Percentiles rank a stretch among this genome's conserved stretches.
phyloP scores from a whole-genome alignment of 768 basidiomycete species.

The Cystobasidium onofrii region DNA sequence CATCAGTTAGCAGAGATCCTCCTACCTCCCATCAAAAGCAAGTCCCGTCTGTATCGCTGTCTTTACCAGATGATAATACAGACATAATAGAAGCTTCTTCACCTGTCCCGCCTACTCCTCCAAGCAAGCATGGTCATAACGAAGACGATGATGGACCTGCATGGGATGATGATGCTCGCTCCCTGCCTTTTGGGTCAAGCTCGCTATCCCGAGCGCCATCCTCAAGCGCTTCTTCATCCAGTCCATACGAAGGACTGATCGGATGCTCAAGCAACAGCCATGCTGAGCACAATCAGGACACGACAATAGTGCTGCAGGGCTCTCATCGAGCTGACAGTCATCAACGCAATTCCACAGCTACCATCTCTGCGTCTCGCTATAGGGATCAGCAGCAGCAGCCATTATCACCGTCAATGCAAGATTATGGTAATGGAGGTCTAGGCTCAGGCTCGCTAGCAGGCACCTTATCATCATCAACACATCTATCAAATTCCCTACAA shows the following conservation, averaged over 20 bases:
- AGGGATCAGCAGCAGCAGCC: too few species aligned
- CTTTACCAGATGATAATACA: neutral
- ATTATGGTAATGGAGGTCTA: neutral
- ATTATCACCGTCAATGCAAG: neutral
- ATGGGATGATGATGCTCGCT: conserved; percentile 6
- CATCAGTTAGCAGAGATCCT: neutral
- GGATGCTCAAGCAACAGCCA: neutral
- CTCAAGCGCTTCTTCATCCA: too few species aligned
- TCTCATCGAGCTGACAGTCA: neutral
- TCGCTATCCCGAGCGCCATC: neutral
- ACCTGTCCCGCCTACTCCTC: neutral
- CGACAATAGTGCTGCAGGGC: neutral
- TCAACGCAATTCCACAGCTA: neutral
- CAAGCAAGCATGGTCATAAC: neutral
- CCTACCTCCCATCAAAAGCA: neutral
- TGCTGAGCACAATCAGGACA: neutral
- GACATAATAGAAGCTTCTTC: neutral
- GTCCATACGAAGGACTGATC: too few species aligned
- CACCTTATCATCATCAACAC: neutral
- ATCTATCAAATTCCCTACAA: neutral
- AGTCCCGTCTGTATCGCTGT: neutral
- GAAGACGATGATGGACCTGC: neutral
- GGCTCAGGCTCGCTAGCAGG: neutral
- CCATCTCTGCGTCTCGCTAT: neutral
- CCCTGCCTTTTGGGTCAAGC: conserved; percentile 9